Evolutionary conservation across 2,329 filamentous ascomycete genomes (phyloP).

Genomic region (Exophiala bonariae): DNA sequence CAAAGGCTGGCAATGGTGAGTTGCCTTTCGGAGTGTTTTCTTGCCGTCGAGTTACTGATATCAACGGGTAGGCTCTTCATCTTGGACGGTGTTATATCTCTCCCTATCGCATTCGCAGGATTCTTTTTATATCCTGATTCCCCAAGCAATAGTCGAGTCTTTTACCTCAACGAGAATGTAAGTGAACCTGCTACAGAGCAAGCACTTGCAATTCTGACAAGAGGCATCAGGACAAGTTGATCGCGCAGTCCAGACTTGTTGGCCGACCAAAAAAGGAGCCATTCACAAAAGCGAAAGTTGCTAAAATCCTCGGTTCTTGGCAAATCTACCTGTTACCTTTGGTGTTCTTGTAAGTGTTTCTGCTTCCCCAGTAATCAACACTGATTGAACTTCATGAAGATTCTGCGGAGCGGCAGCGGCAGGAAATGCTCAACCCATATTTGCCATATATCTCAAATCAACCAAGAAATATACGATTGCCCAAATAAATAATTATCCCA

Average conservation of each 20-base stretch:
- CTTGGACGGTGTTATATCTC: conserved; percentile 57
- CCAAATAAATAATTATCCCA: conserved; percentile 23
- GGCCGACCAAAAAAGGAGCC: neutral
- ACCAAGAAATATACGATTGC: conserved; percentile 20
- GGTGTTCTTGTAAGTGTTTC: neutral
- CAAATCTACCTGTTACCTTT: neutral
- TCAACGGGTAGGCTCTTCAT: conserved; percentile 48
- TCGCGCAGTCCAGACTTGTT: neutral
- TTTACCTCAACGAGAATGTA: neutral
- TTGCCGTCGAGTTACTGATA: neutral
- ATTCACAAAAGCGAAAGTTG: neutral
- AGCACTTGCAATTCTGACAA: neutral
- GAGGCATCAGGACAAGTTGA: neutral
- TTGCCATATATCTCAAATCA: conserved; percentile 18
- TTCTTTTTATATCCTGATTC: neutral
- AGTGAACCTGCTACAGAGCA: neutral
- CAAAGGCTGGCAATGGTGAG: conserved; percentile 50
- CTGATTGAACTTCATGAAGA: neutral
- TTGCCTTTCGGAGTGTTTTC: no score
- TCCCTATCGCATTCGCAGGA: neutral
- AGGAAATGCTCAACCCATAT: conserved; percentile 2
- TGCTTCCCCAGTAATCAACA: neutral
- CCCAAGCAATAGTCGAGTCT: neutral
- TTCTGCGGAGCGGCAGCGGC: neutral
- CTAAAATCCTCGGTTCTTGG: neutral